Conservation (phyloP, 495 filamentous ascomycete genomes). For the Penicillium ochrochloron region DNA sequence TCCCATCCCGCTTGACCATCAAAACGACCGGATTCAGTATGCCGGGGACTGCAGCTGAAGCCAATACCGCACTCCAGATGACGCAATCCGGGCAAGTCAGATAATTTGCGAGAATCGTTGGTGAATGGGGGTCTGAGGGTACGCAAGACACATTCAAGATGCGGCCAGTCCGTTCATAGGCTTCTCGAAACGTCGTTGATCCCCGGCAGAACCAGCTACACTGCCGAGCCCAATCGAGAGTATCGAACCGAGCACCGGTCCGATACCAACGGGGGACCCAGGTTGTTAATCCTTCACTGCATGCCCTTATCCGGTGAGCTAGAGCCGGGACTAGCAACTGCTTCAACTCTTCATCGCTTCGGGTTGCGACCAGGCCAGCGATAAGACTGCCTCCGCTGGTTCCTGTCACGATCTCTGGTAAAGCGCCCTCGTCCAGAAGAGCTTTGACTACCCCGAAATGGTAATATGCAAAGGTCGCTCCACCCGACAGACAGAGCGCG, state of each 20-base stretch:
- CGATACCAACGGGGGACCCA: constrained; percentile 88
- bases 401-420: constrained; percentile 94
- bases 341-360: constrained; percentile 89
- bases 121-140: constrained; percentile 94
- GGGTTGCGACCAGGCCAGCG: constrained; percentile 83
- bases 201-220: constrained; percentile 89
- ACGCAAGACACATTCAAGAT: constrained; percentile 96
- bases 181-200: constrained; percentile 90
- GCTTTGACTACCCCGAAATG: constrained; percentile 94
- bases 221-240: constrained; percentile 84
- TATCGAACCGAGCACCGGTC: constrained; percentile 93
- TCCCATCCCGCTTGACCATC: constrained; percentile 84
- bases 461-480: constrained; percentile 96
- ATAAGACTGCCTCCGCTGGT: constrained; percentile 94
- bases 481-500: constrained; percentile 89
- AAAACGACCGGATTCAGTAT: constrained; percentile 95
- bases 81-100: constrained; percentile 94
- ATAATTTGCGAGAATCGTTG: constrained; percentile 90
- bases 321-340: constrained; percentile 83
- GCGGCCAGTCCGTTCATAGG: constrained; percentile 90
- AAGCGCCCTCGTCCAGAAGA: constrained; percentile 79
- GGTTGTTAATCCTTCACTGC: constrained; percentile 72
- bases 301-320: constrained; percentile 82
- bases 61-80: constrained; percentile 95
- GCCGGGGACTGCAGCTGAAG: constrained; percentile 93